Evolutionary conservation across 1,139 yeast species (phyloP).

Genomic region (Pichia sp.): DNA sequence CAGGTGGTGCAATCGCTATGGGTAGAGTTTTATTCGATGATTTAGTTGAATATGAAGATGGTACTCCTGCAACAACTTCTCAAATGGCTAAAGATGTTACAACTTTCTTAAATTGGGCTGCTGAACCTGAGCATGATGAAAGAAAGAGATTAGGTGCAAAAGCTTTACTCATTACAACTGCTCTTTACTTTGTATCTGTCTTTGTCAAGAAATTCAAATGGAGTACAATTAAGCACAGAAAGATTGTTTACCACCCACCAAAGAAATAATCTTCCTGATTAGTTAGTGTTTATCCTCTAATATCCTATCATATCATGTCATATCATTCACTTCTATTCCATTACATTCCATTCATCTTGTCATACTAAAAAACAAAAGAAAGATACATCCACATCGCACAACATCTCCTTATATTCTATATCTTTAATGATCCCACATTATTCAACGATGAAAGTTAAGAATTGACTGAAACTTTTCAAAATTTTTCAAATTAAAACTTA

Average conservation of each 20-base stretch:
- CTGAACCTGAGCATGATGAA: constrained; percentile 98
- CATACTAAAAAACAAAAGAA: background rate
- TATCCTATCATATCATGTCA: too few species aligned
- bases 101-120: constrained; percentile 94
- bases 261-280: constrained; percentile 47
- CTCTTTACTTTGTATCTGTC: constrained; percentile 74
- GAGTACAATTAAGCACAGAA: constrained; percentile 93
- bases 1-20: constrained; percentile 99
- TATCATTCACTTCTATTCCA: too few species aligned
- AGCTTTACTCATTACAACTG: constrained; percentile 73
- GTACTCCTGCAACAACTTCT: constrained; percentile 96
- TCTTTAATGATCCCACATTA: background rate
- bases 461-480: too few species aligned
- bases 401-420: too few species aligned
- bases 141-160: constrained; percentile 96
- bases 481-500: too few species aligned
- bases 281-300: too few species aligned
- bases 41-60: constrained; percentile 96
- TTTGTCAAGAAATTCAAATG: constrained; percentile 98
- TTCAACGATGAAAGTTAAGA: too few species aligned
- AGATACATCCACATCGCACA: background rate
- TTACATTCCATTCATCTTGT: too few species aligned
- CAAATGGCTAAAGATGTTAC: constrained; percentile 99
- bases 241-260: constrained; percentile 90
- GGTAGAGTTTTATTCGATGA: constrained; percentile 97